Evolutionary conservation across 2,329 filamentous ascomycete species (phyloP), one percentile per base, ranked within the genome.

Genomic region (Daldinia sp.): DNA sequence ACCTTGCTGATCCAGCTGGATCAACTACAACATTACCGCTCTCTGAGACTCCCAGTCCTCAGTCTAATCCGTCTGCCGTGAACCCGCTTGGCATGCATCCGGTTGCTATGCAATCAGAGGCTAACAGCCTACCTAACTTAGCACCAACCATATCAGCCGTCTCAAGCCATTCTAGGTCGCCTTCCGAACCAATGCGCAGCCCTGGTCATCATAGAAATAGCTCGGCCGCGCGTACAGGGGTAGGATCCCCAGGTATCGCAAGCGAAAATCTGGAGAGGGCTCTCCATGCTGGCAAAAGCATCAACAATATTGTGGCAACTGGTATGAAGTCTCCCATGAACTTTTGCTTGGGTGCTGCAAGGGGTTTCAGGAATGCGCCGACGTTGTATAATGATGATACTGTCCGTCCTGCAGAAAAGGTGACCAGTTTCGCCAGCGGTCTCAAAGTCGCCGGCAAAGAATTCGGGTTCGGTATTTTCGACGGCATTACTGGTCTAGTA

Each of bases 281-380:
- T 1, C 78, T 90, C 10, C 86, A 85, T 47, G 87, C 90, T 6
- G 85, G 87, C 1, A 89, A 87, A 68, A 87, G 89, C 1, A 84
- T 93, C 32, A 84, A 86, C 19, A 86, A 88, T n/a, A 89, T 95
- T 48, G 86, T 94, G 4, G 84, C 85, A 9, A 88, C 90, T n/a
- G 87, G 91, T 4, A 82, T 94, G 61, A 92, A 91, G 70, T 89
- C 90, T 1, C 94, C 93, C 0, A 90, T 95, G 83, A 92, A 96
- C 74, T 90, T 97, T 66, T 92, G 91, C 37, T 78, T 97, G 39
- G 91, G 91, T 0, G 78, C 97, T 34, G 90, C 93, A 0, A 91
- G 90, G 75, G 94, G 94, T 0, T 96, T 97, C 74, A 90, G 94
- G 73, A 97, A 97, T 70, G 90, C 91, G 4, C 93, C 94, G 0